A percentile compares a stretch with the other conserved stretches of the same genome.
Evolutionary conservation across 2,329 filamentous ascomycete species (phyloP).

Genomic region (Leptodontidium sp.): DNA sequence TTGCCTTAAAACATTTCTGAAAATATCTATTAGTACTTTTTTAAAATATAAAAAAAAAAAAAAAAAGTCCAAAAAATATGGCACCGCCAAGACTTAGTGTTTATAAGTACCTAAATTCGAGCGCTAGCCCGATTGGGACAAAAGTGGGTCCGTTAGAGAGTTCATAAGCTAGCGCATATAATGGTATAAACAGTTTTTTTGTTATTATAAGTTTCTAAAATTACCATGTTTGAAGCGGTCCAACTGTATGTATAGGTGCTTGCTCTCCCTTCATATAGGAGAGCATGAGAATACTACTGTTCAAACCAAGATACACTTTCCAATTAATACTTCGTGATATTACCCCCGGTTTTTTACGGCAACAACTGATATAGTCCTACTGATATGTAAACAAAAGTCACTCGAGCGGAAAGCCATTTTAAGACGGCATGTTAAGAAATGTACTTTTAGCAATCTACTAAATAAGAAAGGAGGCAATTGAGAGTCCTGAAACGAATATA

Average conservation of each 20-base stretch:
- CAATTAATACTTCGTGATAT: constrained; percentile 16
- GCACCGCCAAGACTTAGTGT: too few relatives aligned
- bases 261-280: constrained; percentile 11
- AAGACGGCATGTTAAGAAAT: constrained; percentile 18
- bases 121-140: too few relatives aligned
- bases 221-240: too few relatives aligned
- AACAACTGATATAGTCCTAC: constrained; percentile 15
- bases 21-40: too few relatives aligned
- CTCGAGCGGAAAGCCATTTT: constrained; percentile 19
- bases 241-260: constrained; percentile 1
- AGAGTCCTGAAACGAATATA: constrained; percentile 7
- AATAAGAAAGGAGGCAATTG: constrained; percentile 9
- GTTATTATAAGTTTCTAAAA: too few relatives aligned
- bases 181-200: too few relatives aligned
- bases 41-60: too few relatives aligned
- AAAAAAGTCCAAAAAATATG: too few relatives aligned
- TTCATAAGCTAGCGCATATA: too few relatives aligned
- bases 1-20: too few relatives aligned
- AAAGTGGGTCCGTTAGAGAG: too few relatives aligned
- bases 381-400: constrained; percentile 15
- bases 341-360: constrained; percentile 9
- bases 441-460: constrained; percentile 6
- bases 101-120: too few relatives aligned
- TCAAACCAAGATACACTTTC: constrained; percentile 17
- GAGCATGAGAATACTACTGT: constrained; percentile 17